Evolutionary conservation across 2,329 filamentous ascomycete genomes (phyloP).

Genomic region (Orbilia blumenaviensis): DNA sequence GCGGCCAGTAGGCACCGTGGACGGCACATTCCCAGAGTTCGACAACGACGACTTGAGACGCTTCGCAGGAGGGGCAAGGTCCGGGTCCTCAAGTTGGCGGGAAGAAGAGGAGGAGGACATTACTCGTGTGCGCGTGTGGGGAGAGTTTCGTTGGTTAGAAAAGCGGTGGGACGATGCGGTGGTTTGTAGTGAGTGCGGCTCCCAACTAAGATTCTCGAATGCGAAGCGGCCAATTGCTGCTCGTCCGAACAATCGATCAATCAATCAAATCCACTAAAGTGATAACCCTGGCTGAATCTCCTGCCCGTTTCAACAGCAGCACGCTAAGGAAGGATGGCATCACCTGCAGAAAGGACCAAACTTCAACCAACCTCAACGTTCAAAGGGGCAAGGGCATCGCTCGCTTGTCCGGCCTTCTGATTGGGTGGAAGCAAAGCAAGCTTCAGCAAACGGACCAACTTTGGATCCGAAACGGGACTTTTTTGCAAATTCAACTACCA

Average conservation of each 20-base stretch:
- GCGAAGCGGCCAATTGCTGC: no score
- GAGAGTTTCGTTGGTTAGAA: neutral
- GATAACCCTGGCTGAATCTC: constrained; percentile 21
- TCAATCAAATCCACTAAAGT: neutral
- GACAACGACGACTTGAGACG: constrained; percentile 43
- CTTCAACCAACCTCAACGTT: neutral
- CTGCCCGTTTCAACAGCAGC: constrained; percentile 23
- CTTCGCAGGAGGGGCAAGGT: constrained; percentile 43
- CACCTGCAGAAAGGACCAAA: constrained; percentile 3
- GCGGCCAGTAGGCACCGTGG: constrained; percentile 1
- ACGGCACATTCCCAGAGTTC: neutral
- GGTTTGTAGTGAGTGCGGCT: constrained; percentile 19
- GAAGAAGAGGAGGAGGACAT: constrained; percentile 27
- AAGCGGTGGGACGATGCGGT: constrained; percentile 19
- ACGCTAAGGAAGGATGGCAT: constrained; percentile 11
- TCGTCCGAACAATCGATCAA: constrained; percentile 17
- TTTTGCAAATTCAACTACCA: constrained; percentile 30
- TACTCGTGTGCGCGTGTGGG: constrained; percentile 2
- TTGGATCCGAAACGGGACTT: constrained; percentile 43
- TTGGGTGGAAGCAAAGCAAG: constrained; percentile 14
- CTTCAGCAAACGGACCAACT: constrained; percentile 33
- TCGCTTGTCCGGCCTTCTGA: constrained; percentile 44
- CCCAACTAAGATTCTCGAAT: constrained; percentile 22
- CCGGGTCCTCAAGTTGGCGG: constrained; percentile 29
- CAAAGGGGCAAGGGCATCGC: constrained; percentile 1